phyloP scores from a whole-genome alignment of 2,329 filamentous ascomycete species.

The Claviceps sp. region DNA sequence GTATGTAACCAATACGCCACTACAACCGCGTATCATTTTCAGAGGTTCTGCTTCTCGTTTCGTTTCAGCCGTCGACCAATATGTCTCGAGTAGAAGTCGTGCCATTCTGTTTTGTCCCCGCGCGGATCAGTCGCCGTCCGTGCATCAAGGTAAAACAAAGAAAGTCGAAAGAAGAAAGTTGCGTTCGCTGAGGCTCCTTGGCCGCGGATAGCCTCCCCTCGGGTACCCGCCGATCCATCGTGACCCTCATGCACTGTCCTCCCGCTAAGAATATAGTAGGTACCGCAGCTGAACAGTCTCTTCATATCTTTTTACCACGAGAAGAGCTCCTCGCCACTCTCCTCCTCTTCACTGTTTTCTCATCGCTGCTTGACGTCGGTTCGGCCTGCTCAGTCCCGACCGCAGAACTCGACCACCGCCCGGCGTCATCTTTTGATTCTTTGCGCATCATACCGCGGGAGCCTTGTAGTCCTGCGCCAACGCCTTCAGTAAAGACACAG shows the following conservation, averaged over 20 bases:
- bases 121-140: too few relatives aligned
- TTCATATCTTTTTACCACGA: not conserved
- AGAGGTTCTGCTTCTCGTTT: too few relatives aligned
- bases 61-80: too few relatives aligned
- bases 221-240: not conserved
- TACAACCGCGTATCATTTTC: too few relatives aligned
- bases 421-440: constrained; percentile 8
- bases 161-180: too few relatives aligned
- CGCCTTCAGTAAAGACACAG: constrained; percentile 54
- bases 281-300: not conserved
- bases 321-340: constrained; percentile 11
- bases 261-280: not conserved
- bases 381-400: constrained; percentile 14
- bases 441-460: not conserved
- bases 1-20: too few relatives aligned
- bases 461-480: not conserved
- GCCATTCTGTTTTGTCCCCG: too few relatives aligned
- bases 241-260: not conserved
- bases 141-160: too few relatives aligned
- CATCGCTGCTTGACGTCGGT: constrained; percentile 9
- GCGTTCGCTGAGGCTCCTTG: too few relatives aligned
- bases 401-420: constrained; percentile 5
- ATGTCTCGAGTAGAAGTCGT: too few relatives aligned
- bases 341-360: constrained; percentile 18
- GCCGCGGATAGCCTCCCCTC: too few relatives aligned